Percentiles rank a stretch among this genome's conserved stretches.
These are phyloP conservation scores for Chytriomyces sp. DNA, from an alignment of 192 early-diverging fungal species.

Conservation along the genomic window DNA sequence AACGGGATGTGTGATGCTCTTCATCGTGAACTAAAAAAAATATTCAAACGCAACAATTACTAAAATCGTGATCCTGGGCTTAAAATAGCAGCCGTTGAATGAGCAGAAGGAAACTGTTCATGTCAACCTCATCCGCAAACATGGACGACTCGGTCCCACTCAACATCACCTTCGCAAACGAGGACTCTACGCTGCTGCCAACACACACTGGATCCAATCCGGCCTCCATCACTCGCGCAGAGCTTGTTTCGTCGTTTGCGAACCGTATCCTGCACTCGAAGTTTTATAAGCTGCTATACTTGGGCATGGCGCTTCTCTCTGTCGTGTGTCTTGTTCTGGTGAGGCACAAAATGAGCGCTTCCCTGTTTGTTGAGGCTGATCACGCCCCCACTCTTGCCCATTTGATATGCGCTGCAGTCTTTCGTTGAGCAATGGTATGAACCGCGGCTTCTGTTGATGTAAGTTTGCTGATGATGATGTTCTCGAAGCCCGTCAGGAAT, in stretches of 20 bases:
- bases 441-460: not conserved
- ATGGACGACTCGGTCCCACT: not conserved
- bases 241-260: slow-evolving; percentile 60
- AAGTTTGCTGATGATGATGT: not conserved
- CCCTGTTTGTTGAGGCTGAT: not conserved
- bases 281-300: slow-evolving; percentile 63
- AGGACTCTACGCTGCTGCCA: not conserved
- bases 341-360: no score
- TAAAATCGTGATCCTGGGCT: not conserved
- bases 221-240: slow-evolving; percentile 30
- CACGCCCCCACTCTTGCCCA: not conserved
- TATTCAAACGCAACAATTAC: not conserved
- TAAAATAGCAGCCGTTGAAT: not conserved
- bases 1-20: no score
- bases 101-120: not conserved
- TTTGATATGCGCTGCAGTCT: not conserved
- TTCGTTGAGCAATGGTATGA: slow-evolving; percentile 33
- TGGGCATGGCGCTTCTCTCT: slow-evolving; percentile 52
- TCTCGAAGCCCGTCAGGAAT: slow-evolving; percentile 21
- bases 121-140: not conserved
- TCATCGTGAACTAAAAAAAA: not conserved
- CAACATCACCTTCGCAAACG: not conserved
- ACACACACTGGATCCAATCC: not conserved
- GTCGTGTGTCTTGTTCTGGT: slow-evolving; percentile 54
- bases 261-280: slow-evolving; percentile 66